Percentiles rank a stretch among this genome's conserved stretches.
phyloP scores from a whole-genome alignment of 306 rosid species.

The Malus sylvestris region DNA sequence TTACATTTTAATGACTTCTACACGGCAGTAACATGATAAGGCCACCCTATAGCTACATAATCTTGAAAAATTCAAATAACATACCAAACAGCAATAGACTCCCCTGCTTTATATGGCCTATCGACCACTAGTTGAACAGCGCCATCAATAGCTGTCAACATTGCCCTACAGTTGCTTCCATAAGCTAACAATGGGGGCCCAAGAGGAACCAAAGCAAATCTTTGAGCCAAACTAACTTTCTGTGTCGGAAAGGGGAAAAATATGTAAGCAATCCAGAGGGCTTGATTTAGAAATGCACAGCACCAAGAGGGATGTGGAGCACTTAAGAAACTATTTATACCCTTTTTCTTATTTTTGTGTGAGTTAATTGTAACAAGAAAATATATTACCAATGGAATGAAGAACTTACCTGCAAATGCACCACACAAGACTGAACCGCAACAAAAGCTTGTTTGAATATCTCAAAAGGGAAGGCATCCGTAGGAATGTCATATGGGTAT shows the following conservation, averaged over 20 bases:
- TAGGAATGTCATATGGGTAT: constrained; percentile 94
- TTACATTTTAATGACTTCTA: constrained; percentile 6
- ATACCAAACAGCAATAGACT: constrained; percentile 87
- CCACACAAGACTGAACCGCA: constrained; percentile 96
- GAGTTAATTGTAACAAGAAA: background rate
- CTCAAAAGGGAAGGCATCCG: constrained; percentile 94
- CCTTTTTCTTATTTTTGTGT: background rate
- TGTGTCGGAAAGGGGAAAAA: constrained; percentile 24
- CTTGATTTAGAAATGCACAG: background rate
- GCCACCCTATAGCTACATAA: constrained; percentile 2
- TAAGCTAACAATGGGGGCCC: constrained; percentile 94
- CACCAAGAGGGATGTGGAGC: background rate
- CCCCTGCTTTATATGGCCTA: constrained; percentile 81
- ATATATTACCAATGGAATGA: background rate
- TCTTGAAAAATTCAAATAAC: constrained; percentile 11
- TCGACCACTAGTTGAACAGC: constrained; percentile 84
- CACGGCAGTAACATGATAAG: background rate
- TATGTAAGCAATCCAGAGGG: background rate
- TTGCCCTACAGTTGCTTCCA: constrained; percentile 80
- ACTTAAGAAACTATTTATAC: background rate
- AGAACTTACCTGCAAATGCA: constrained; percentile 79
- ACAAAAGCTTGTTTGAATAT: constrained; percentile 98
- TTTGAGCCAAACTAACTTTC: constrained; percentile 96
- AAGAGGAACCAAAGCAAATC: constrained; percentile 96
- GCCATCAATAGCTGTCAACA: constrained; percentile 72